Percentiles rank a stretch among this genome's conserved stretches.
These are phyloP conservation scores for Chernovozyma sophiae-reginae DNA, from an alignment of 1,139 yeast species.

Conservation along the genomic window DNA sequence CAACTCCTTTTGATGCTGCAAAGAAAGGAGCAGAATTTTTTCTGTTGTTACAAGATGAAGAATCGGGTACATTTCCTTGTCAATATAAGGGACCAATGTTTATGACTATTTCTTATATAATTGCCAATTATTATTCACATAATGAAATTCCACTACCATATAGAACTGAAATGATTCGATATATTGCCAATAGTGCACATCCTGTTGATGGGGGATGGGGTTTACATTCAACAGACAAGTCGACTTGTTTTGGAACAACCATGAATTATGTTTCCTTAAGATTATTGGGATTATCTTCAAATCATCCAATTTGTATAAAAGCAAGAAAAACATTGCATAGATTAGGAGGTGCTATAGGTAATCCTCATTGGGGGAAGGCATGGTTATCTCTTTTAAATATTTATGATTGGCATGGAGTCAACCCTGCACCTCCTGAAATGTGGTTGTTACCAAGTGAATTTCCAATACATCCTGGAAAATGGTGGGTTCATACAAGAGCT, in stretches of 20 bases:
- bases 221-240: constrained; percentile 82
- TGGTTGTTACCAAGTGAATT: constrained; percentile 81
- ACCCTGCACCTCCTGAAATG: constrained; percentile 96
- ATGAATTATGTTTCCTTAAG: constrained; percentile 79
- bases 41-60: constrained; percentile 61
- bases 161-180: constrained; percentile 69
- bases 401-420: constrained; percentile 94
- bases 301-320: constrained; percentile 74
- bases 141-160: constrained; percentile 66
- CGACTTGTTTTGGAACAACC: constrained; percentile 93
- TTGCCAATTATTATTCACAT: constrained; percentile 66
- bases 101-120: constrained; percentile 86
- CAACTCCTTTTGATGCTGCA: constrained; percentile 60
- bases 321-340: constrained; percentile 69
- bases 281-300: constrained; percentile 65
- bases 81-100: constrained; percentile 98
- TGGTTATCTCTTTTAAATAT: constrained; percentile 80
- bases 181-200: constrained; percentile 83
- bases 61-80: constrained; percentile 80
- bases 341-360: constrained; percentile 85
- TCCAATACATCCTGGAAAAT: constrained; percentile 90
- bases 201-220: constrained; percentile 99
- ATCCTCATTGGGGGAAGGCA: constrained; percentile 97
- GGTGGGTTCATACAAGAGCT: constrained; percentile 99
- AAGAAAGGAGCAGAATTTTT: constrained; percentile 74